Conservation (phyloP, 2,329 filamentous ascomycete species). For the Metarhizium sp. region DNA sequence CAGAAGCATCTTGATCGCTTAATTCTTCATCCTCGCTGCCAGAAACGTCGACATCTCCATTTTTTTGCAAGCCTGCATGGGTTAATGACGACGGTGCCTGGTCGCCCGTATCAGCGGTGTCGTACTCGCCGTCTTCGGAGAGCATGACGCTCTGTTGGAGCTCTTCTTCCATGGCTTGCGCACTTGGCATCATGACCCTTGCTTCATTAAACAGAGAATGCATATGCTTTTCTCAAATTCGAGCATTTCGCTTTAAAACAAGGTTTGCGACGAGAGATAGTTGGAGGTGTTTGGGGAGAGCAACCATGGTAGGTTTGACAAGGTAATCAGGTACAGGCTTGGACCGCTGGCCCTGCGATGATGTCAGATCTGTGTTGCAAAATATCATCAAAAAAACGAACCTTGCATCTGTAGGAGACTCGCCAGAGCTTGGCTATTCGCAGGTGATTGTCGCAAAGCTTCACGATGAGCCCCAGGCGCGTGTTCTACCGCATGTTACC, state of each 20-base stretch:
- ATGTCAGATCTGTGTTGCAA: slow-evolving; percentile 4
- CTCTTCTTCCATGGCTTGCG: slow-evolving; percentile 48
- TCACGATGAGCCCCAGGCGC: neutral
- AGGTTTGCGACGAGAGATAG: slow-evolving; percentile 13
- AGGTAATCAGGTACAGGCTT: slow-evolving; percentile 7
- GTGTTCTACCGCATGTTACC: neutral
- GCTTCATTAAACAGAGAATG: slow-evolving; percentile 13
- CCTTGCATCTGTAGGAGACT: slow-evolving; percentile 5
- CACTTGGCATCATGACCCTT: slow-evolving; percentile 35
- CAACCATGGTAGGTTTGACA: slow-evolving; percentile 12
- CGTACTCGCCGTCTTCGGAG: slow-evolving; percentile 39
- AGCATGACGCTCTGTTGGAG: slow-evolving; percentile 45
- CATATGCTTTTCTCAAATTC: slow-evolving; percentile 7
- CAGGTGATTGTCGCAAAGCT: neutral
- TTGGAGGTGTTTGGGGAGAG: slow-evolving; percentile 13
- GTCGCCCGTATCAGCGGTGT: slow-evolving; percentile 18
- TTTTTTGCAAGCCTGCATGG: slow-evolving; percentile 4
- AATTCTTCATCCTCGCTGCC: slow-evolving; percentile 24
- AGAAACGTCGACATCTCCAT: slow-evolving; percentile 10
- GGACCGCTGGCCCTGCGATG: slow-evolving; percentile 4
- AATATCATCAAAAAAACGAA: neutral
- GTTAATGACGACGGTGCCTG: neutral
- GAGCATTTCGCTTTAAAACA: slow-evolving; percentile 20
- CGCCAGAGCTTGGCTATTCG: slow-evolving; percentile 1
- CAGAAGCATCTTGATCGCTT: slow-evolving; percentile 30